Evolutionary conservation across 2,329 filamentous ascomycete genomes (phyloP).

Genomic region (Colletotrichum sp.): DNA sequence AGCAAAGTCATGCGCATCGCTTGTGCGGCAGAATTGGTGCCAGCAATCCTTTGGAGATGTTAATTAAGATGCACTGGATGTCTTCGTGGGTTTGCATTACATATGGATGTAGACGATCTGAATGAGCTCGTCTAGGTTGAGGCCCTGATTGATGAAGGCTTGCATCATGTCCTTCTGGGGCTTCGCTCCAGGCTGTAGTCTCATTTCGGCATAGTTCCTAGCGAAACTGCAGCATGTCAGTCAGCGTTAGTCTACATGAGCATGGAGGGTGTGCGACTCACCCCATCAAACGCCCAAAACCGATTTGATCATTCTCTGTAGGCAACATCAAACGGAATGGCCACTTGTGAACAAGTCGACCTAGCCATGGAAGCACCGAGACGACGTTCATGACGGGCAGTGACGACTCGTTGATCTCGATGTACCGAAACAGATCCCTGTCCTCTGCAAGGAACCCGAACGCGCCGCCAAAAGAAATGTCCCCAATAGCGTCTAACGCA

Average conservation of each 20-base stretch:
- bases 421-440: slow-evolving; percentile 50
- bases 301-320: slow-evolving; percentile 39
- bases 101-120: slow-evolving; percentile 44
- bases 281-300: slow-evolving; percentile 42
- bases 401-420: slow-evolving; percentile 45
- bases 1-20: slow-evolving; percentile 62
- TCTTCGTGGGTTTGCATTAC: slow-evolving; percentile 23
- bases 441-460: slow-evolving; percentile 58
- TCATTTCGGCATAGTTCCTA: slow-evolving; percentile 27
- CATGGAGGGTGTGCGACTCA: slow-evolving; percentile 6
- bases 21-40: slow-evolving; percentile 66
- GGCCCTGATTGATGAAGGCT: slow-evolving; percentile 40
- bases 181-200: slow-evolving; percentile 27
- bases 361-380: slow-evolving; percentile 45
- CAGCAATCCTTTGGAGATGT: slow-evolving; percentile 51
- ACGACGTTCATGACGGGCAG: slow-evolving; percentile 49
- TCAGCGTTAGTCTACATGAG: background rate
- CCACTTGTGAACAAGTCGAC: slow-evolving; percentile 43
- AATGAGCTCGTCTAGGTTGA: slow-evolving; percentile 38
- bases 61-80: background rate
- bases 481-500: slow-evolving; percentile 57
- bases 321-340: slow-evolving; percentile 46
- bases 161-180: slow-evolving; percentile 42
- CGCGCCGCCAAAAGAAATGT: slow-evolving; percentile 54
- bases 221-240: slow-evolving; percentile 25